These are phyloP conservation scores for Westerdykella aurantiaca DNA, from an alignment of 2,329 filamentous ascomycete genomes.

Conservation along the genomic window DNA sequence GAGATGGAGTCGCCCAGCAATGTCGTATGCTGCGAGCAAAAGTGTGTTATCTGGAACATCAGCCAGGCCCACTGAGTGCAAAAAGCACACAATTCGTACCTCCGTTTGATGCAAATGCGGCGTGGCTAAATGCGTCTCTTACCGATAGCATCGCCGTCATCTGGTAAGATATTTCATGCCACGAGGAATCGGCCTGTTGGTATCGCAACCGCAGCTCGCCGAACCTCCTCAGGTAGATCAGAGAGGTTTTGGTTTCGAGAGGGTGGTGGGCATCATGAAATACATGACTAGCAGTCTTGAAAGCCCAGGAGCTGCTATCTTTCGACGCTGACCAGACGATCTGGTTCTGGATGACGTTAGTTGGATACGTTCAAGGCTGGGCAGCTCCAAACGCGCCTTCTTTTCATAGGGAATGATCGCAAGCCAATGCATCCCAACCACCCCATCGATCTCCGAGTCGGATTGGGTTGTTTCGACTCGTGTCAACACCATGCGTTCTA, in stretches of 20 bases:
- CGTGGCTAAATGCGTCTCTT: slow-evolving; percentile 40
- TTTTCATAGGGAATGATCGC: slow-evolving; percentile 39
- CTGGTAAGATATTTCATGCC: slow-evolving; percentile 67
- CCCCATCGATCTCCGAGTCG: slow-evolving; percentile 66
- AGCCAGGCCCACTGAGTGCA: neutral
- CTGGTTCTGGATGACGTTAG: slow-evolving; percentile 20
- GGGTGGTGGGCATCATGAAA: slow-evolving; percentile 70
- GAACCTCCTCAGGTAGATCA: slow-evolving; percentile 70
- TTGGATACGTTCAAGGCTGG: neutral
- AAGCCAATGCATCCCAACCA: slow-evolving; percentile 86
- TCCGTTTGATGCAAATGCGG: slow-evolving; percentile 56
- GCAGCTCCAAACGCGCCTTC: slow-evolving; percentile 22
- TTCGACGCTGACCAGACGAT: slow-evolving; percentile 39
- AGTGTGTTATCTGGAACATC: slow-evolving; percentile 43
- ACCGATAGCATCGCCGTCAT: slow-evolving; percentile 67
- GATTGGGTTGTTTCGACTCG: slow-evolving; percentile 62
- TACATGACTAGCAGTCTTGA: slow-evolving; percentile 60
- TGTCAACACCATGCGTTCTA: slow-evolving; percentile 64
- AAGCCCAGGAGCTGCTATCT: slow-evolving; percentile 54
- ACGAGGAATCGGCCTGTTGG: slow-evolving; percentile 65
- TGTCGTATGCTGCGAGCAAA: slow-evolving; percentile 61
- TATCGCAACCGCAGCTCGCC: slow-evolving; percentile 72
- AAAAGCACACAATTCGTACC: slow-evolving; percentile 42
- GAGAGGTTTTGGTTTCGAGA: slow-evolving; percentile 61
- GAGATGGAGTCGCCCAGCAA: slow-evolving; percentile 65